Base-by-base conservation (phyloP, 2,329 filamentous ascomycete species). In the Boeremia lycopersici region DNA sequence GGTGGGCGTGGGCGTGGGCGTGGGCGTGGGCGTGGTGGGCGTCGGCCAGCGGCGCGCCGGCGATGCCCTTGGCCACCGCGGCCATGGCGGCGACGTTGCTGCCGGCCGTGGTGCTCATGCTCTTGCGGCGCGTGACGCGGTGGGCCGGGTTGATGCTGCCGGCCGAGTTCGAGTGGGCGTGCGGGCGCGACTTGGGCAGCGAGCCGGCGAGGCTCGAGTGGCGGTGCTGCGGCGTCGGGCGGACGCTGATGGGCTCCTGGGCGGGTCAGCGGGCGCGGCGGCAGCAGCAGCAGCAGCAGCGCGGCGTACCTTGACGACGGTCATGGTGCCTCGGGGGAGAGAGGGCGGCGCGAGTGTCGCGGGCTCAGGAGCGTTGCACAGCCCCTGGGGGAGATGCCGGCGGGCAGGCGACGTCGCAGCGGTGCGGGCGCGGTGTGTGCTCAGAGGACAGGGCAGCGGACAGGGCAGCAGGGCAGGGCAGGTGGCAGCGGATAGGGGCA, bases 51-150 rank as follows among this genome's bases (percentile, higher is more conserved):
- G 82, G 81, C 56, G 84, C 83, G 63, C 88, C 86, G 56, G 78
- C 78, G 47, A 80, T 81, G 71, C 90, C 89, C 69, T 86, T 86
- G 46, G 77, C 75, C 1, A 88, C 89, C 11, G 88, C 88, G 29
- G 89, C 89, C 59, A 93, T 80, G 48, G 89, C 90, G 15, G 89
- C 88, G 40, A 89, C 86, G 76, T 89, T 93, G 74, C 85, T 83
- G 42, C 82, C 84, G 41, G 88, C 85, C 61, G 86, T 89, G 57
- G 90, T 91, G 72, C 85, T 87, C 73, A 96, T 92, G 78, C 93
- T 97, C 84, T 98, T 98, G 68, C 95, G 87, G 70, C 93, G 90
- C 67, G 90, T 92, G 64, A 98, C 86, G 66, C 95, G 90, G 76
- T 96, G 90, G 74, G 86, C 88, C 66, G 87, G 79, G 79, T 93